Conservation (phyloP, 208 protist species). For the Leishmania tropica region DNA sequence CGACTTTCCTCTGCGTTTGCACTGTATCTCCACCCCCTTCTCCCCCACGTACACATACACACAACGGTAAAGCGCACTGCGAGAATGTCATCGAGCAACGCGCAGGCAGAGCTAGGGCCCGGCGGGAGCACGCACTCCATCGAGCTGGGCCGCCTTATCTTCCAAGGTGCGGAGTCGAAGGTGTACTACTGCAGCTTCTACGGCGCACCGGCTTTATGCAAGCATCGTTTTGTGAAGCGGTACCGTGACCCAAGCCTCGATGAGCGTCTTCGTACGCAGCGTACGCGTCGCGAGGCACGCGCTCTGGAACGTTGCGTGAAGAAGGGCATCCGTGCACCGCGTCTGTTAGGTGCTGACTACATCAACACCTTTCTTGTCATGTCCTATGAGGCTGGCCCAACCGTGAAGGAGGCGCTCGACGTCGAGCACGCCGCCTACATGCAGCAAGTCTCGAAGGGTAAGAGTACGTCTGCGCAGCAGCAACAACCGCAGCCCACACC, state of each 20-base stretch:
- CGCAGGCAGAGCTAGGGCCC: conserved; percentile 9
- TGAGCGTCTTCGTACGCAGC: conserved; percentile 71
- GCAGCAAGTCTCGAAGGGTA: not conserved
- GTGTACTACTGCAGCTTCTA: conserved; percentile 79
- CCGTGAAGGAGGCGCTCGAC: conserved; percentile 71
- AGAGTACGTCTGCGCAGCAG: not conserved
- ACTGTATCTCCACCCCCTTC: not conserved
- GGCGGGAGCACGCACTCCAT: conserved; percentile 2
- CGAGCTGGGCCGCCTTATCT: conserved; percentile 38
- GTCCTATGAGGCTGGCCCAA: conserved; percentile 75
- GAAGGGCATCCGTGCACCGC: conserved; percentile 65
- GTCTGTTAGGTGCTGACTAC: conserved; percentile 64
- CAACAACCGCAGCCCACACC: not conserved
- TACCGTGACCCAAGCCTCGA: conserved; percentile 85
- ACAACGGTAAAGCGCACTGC: not conserved
- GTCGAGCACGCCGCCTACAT: conserved; percentile 17
- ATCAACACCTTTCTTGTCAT: conserved; percentile 68
- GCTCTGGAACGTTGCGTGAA: conserved; percentile 66
- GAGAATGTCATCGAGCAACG: not conserved
- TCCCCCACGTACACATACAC: conserved; percentile 2
- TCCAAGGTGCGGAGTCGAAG: conserved; percentile 81
- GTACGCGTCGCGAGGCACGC: conserved; percentile 76
- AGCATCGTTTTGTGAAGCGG: conserved; percentile 74
- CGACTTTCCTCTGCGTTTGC: not conserved
- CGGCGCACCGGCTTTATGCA: conserved; percentile 58